Evolutionary conservation across 306 rosid species (phyloP), one percentile per base, ranked within the genome.

Genomic region (Lagenaria siceraria): DNA sequence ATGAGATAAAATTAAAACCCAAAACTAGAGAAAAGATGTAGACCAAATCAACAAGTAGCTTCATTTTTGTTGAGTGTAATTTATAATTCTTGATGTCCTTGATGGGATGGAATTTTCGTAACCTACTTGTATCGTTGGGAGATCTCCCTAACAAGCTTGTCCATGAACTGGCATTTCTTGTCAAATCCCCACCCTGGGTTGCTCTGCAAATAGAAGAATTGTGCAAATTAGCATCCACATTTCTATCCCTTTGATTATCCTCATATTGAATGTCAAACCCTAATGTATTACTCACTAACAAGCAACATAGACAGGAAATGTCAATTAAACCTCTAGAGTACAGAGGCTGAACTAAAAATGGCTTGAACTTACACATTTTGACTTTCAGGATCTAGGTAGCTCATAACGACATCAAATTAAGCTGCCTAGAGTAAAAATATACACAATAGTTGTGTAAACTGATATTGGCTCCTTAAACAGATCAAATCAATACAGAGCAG

Each of bases 141-240:
- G 78, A 89, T 88, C 81, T 86, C 86, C 77, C 77, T 19, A 63
- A 88, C 94, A 21, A 94, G 87, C 81, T 89, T 90, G 74, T 94
- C 95, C 97, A 94, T 92, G 89, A 90, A 89, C 81, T 89, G 93
- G 79, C 92, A 92, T 85, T 92, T 94, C 90, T 78, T 87, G 88
- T 90, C 88, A 80, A 87, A 92, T 83, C 93, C 96, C 97, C 98
- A 92, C 18, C 97, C 92, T 35, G 97, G 92, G 83, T 95, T 95
- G 87, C 96, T 92, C 98, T 93, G 90, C 88, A 85, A 62, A 81
- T 42, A 9, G 76, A 8, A 21, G 49, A 19, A 31, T 43, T 49
- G 11, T 53, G 17, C 52, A 76, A 63, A 61, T 64, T 60, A 74
- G 48, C 63, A 42, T 38, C 52, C 74, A 27, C 14, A 35, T 35